Percentiles rank a stretch among this genome's conserved stretches.
Evolutionary conservation across 108 stramenopile species (phyloP).

Genomic region (Bacterosira constricta): DNA sequence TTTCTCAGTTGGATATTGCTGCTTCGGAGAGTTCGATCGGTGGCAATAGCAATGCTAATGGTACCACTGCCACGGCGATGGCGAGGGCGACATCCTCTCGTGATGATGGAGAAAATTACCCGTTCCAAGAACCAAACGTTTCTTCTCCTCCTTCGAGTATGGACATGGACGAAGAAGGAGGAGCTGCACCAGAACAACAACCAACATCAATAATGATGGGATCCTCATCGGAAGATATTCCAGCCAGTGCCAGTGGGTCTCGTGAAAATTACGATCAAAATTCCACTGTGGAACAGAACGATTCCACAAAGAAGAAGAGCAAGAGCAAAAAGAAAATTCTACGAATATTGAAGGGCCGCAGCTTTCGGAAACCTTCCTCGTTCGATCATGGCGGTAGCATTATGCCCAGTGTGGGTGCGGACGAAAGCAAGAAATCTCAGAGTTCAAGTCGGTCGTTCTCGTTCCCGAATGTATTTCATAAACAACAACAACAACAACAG

Average conservation of each 20-base stretch:
- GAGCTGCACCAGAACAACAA: no score
- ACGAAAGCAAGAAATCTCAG: slow-evolving; percentile 1
- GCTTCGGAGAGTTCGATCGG: slow-evolving; percentile 29
- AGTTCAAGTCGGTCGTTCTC: slow-evolving; percentile 16
- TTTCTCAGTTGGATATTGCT: slow-evolving; percentile 13
- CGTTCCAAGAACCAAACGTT: not conserved
- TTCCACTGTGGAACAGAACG: slow-evolving; percentile 1
- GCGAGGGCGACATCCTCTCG: not conserved
- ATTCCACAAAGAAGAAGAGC: slow-evolving; percentile 22
- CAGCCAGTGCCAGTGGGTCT: not conserved
- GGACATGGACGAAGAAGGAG: not conserved
- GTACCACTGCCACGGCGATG: not conserved
- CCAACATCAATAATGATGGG: not conserved
- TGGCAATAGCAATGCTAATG: not conserved
- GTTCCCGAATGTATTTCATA: slow-evolving; percentile 35
- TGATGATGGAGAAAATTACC: not conserved
- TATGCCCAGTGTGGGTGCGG: not conserved
- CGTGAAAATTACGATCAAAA: slow-evolving; percentile 19
- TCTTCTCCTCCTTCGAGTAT: slow-evolving; percentile 10
- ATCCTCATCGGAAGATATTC: not conserved
- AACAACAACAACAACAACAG: slow-evolving; percentile 20
- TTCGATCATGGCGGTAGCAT: not conserved
- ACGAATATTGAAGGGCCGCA: slow-evolving; percentile 17
- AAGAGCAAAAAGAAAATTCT: slow-evolving; percentile 33
- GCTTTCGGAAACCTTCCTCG: slow-evolving; percentile 20